phyloP scores from a whole-genome alignment of 177 flowering plant species.

The Telopea speciosissima region DNA sequence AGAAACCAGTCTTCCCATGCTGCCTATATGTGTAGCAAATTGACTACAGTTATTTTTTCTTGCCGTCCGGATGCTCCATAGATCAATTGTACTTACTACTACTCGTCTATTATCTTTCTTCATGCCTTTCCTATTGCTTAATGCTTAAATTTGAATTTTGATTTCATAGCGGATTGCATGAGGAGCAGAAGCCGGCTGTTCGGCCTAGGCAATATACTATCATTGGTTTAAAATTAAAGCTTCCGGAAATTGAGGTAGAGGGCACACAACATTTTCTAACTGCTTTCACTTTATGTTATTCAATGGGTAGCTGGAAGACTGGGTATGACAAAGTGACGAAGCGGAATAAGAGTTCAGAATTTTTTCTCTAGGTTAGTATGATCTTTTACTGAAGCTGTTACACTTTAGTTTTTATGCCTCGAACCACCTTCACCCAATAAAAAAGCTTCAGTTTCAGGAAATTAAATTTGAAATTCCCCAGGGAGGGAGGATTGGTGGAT shows the following conservation, averaged over 20 bases:
- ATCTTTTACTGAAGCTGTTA: background rate
- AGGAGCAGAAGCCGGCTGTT: background rate
- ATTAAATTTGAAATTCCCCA: background rate
- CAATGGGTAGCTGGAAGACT: background rate
- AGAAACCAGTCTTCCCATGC: too few relatives aligned
- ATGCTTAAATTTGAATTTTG: background rate
- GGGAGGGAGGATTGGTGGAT: slow-evolving; percentile 9
- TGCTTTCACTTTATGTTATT: background rate
- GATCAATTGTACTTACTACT: background rate
- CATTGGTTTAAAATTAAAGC: too few relatives aligned
- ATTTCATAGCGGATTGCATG: background rate
- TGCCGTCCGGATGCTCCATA: background rate
- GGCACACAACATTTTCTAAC: background rate
- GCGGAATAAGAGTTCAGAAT: background rate
- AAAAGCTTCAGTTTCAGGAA: slow-evolving; percentile 1
- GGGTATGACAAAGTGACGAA: background rate
- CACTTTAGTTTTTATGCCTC: too few relatives aligned
- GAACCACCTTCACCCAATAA: too few relatives aligned
- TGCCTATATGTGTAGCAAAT: background rate
- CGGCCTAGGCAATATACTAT: background rate
- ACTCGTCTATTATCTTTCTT: too few relatives aligned
- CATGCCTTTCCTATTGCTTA: too few relatives aligned
- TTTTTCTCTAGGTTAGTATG: background rate
- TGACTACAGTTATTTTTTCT: background rate
- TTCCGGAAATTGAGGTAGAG: background rate